Conservation (phyloP, 169 alveolate species). For the Sarcocystis neurona region DNA sequence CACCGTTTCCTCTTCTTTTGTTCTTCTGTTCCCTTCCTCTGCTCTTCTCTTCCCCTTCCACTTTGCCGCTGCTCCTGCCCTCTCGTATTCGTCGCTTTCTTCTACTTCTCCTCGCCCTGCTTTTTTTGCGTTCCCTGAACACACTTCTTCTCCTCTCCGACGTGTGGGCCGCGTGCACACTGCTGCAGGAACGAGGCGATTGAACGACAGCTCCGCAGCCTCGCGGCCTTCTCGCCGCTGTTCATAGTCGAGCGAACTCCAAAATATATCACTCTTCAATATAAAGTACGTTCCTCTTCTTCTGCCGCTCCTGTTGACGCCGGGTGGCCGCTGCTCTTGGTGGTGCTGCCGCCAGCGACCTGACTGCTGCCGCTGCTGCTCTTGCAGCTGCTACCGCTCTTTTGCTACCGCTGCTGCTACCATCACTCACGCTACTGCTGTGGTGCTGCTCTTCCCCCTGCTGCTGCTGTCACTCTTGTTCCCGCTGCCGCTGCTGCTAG, state of each 20-base stretch:
- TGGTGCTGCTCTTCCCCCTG: neutral
- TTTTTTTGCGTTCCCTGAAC: too few species aligned
- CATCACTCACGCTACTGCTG: neutral
- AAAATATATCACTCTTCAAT: conserved; percentile 58
- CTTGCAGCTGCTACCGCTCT: neutral
- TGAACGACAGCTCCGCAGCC: conserved; percentile 51
- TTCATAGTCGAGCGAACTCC: conserved; percentile 61
- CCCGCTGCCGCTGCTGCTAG: too few species aligned
- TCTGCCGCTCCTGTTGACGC: neutral
- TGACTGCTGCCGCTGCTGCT: neutral
- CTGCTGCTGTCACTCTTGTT: neutral
- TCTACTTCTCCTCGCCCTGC: neutral
- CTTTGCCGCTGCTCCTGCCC: neutral
- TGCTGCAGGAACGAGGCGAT: conserved; percentile 52
- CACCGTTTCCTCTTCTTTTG: neutral
- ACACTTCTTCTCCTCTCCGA: too few species aligned
- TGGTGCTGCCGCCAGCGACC: neutral
- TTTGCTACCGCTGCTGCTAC: neutral
- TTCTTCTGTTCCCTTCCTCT: neutral
- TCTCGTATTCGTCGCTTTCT: neutral
- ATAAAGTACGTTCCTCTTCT: conserved; percentile 60
- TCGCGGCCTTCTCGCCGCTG: conserved; percentile 65
- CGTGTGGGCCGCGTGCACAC: too few species aligned
- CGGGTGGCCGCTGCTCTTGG: neutral
- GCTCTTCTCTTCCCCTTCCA: neutral